A percentile compares a stretch with the other conserved stretches of the same genome.
These are phyloP conservation scores for Lactifluus piperatus DNA, from an alignment of 768 basidiomycete genomes.

Conservation along the genomic window DNA sequence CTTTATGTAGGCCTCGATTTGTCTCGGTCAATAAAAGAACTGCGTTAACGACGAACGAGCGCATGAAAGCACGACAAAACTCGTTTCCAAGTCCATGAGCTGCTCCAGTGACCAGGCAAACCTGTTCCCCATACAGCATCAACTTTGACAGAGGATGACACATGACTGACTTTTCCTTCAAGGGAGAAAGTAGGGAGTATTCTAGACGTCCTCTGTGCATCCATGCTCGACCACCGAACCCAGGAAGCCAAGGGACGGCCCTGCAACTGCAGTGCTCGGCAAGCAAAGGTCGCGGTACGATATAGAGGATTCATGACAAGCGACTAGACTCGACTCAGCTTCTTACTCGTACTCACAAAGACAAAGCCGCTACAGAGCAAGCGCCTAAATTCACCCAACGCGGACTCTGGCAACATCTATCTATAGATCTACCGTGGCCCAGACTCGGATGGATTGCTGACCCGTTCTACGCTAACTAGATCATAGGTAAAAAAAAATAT, in stretches of 20 bases:
- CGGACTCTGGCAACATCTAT: neutral
- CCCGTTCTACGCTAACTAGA: conserved; percentile 3
- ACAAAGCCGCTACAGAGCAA: neutral
- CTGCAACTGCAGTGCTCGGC: neutral
- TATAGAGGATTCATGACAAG: neutral
- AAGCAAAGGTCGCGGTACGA: neutral
- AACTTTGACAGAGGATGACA: neutral
- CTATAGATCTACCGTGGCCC: neutral
- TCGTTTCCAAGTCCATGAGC: conserved; percentile 86
- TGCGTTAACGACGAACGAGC: conserved; percentile 48
- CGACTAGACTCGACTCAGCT: too few species aligned
- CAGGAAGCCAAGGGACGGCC: neutral
- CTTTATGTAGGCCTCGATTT: conserved; percentile 30
- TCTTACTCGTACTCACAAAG: too few species aligned
- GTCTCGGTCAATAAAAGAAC: neutral
- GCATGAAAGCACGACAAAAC: conserved; percentile 84
- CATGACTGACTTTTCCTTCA: conserved; percentile 55
- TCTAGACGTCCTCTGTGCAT: conserved; percentile 27
- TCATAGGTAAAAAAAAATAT: conserved; percentile 17
- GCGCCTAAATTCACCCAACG: neutral
- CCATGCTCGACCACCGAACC: conserved; percentile 13
- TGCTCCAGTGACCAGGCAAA: conserved; percentile 88
- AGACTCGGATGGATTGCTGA: neutral
- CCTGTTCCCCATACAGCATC: conserved; percentile 35
- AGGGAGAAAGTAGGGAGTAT: conserved; percentile 74